Evolutionary conservation across 228 moss, liverwort and hornwort genomes (phyloP), one percentile per base, ranked within the genome.

Genomic region (Sphagnum fallax): DNA sequence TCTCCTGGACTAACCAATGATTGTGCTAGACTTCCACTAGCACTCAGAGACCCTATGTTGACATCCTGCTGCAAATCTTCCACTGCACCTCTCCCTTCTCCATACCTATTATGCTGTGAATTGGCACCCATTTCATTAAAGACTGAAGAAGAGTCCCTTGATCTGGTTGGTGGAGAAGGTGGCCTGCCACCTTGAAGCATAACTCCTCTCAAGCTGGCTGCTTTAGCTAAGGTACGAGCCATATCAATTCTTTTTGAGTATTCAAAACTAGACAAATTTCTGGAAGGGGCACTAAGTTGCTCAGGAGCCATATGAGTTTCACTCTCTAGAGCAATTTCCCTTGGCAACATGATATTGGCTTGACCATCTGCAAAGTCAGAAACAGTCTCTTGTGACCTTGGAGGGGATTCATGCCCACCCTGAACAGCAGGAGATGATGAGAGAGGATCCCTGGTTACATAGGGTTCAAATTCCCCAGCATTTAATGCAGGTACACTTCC

Each of bases 401-500:
- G 1, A 12, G 55, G 12, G 55, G 55, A 8, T 55, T 55, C 55
- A 55, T 8, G 55, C 1, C 55, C 55, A 32, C 32, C 32, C 32
- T 32, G 32, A 32, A 32, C 32, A 32, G 32, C 32, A 32, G 32
- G 32, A 32, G 32, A 32, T 32, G 32, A 32, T 32, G 2, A 32
- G 32, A 32, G 32, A 32, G 32, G 32, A 32, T 32, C 32, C 32
- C 32, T 32, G 32, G 32, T 32, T 32, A 32, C 1, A 32, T 32
- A 32, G 32, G 32, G 32, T 32, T 32, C 32, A 32, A 32, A 32
- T 32, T 32, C 32, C 32, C 32, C 32, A 32, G 32, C 32, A 32
- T 3, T 32, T 2, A 32, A 32, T 32, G 32, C 32, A 32, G 32
- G 32, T 32, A 32, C 82, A 63, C 53, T 71, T 55, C 75, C 57